These are phyloP conservation scores for Salix suchowensis DNA, from an alignment of 345 rosid species.

Conservation along the genomic window DNA sequence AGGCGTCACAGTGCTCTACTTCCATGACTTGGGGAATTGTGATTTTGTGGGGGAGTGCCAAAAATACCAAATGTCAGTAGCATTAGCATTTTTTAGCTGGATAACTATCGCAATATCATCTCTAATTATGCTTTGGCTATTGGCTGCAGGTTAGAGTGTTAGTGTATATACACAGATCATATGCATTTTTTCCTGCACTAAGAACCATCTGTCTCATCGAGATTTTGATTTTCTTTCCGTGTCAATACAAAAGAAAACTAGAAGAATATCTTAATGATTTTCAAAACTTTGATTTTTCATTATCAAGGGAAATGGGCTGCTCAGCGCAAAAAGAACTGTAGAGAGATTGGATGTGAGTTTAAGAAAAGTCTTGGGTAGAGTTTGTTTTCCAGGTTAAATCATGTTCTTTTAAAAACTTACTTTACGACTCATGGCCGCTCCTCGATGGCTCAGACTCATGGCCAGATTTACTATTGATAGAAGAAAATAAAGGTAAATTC, in stretches of 20 bases:
- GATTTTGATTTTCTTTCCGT: slow-evolving; percentile 8
- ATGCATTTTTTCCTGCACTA: not conserved
- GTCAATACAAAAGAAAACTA: slow-evolving; percentile 18
- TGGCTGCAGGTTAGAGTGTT: slow-evolving; percentile 43
- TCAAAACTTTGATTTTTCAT: not conserved
- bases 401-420: no score
- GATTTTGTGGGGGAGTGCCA: slow-evolving; percentile 44
- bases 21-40: slow-evolving; percentile 53
- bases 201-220: not conserved
- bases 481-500: not conserved
- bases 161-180: not conserved
- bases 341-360: not conserved
- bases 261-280: not conserved
- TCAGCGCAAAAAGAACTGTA: not conserved
- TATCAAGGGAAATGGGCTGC: not conserved
- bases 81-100: slow-evolving; percentile 76
- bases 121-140: slow-evolving; percentile 74
- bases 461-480: not conserved
- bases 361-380: not conserved
- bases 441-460: not conserved
- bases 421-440: not conserved
- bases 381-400: no score
- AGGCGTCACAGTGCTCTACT: slow-evolving; percentile 53
- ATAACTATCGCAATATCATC: slow-evolving; percentile 54
- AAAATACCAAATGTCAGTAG: slow-evolving; percentile 59